Evolutionary conservation across 169 alveolate species (phyloP), one percentile per base, ranked within the genome.

Genomic region (Plasmodium falciparum): DNA sequence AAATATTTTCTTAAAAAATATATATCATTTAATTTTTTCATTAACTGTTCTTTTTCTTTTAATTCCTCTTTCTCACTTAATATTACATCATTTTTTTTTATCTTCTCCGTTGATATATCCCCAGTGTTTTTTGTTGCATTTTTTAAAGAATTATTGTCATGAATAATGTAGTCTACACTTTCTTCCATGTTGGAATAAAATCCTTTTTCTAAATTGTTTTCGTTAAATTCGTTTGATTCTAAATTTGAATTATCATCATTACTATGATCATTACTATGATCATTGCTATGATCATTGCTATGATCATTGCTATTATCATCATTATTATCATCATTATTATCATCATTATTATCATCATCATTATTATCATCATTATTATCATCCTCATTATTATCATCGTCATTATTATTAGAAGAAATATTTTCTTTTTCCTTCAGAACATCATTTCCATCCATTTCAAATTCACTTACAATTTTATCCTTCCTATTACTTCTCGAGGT

Each of bases 1-100:
- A 80, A 80, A 80, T 80, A 80, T 50, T 80, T 80, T 47, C 83
- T 67, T 26, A 80, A 80, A 67, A 67, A 67, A 67, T 80, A 45
- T 3, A 80, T 80, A 49, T 80, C 90, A 26, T 80, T 66, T 47
- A 71, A 39, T 67, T 80, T 80, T 24, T 80, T 66, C 43, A 80
- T 43, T 13, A 80, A 50, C 5, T 12, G n/a, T 50, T 67, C 78
- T 56, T 75, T 69, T 29, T 91, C 59, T 15, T 89, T 90, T 58
- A 78, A 20, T 5, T 80, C 94, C 12, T 71, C 73, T 45, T 76
- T 39, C 45, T 91, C 47, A 13, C 26, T 47, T 49, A 85, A 74
- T 11, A 56, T 4, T 59, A 58, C 58, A 43, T 67, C 26, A 12
- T 39, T 71, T 9, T 85, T 90, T 3, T 74, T 50, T 15, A 20